phyloP scores from a whole-genome alignment of 805 yeast species.

The Suhomyces faveliae region DNA sequence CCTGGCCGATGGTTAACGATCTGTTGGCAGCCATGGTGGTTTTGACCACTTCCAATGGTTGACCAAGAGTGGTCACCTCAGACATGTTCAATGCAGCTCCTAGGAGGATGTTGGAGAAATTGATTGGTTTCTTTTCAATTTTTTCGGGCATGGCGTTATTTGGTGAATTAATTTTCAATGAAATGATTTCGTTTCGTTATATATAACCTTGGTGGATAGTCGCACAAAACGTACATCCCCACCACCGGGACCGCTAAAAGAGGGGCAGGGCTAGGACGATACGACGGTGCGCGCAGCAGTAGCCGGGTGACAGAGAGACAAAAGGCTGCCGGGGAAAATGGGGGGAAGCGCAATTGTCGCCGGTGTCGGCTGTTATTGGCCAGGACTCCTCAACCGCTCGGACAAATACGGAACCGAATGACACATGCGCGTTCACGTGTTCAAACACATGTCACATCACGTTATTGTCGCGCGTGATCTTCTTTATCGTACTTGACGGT shows the following conservation, averaged over 20 bases:
- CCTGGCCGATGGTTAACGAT: conserved; percentile 60
- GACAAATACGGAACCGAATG: too few species aligned
- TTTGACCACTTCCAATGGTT: conserved; percentile 92
- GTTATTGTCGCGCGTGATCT: too few species aligned
- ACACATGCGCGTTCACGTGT: too few species aligned
- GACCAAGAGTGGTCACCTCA: conserved; percentile 93
- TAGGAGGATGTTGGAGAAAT: conserved; percentile 82
- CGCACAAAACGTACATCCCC: neutral
- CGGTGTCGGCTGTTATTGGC: too few species aligned
- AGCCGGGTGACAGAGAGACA: too few species aligned
- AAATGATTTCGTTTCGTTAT: neutral
- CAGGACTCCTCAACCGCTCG: too few species aligned
- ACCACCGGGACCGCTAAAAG: neutral
- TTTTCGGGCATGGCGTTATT: conserved; percentile 16
- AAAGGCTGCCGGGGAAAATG: too few species aligned
- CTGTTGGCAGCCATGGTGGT: conserved; percentile 99
- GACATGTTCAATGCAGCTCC: conserved; percentile 94
- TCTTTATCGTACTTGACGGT: too few species aligned
- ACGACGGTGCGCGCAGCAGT: neutral
- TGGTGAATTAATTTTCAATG: neutral
- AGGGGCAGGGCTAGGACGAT: neutral
- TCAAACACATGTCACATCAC: too few species aligned
- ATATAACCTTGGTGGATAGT: neutral
- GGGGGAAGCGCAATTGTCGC: too few species aligned
- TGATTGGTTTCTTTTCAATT: conserved; percentile 80